These are phyloP conservation scores for Penicillium sp. DNA, from an alignment of 2,329 filamentous ascomycete species.

Conservation along the genomic window DNA sequence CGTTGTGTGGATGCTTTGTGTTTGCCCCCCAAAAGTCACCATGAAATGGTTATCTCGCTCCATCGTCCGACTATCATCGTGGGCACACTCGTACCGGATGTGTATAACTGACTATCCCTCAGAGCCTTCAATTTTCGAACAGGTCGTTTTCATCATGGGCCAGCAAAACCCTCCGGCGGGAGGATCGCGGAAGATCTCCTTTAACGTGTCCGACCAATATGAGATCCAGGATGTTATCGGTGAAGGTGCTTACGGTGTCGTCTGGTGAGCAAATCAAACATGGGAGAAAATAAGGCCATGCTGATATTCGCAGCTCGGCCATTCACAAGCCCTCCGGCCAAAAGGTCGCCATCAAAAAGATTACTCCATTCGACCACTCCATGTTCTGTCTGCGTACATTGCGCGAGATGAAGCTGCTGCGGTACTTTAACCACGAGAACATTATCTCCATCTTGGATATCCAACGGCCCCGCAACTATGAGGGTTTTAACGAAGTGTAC, in stretches of 20 bases:
- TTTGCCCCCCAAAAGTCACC: background rate
- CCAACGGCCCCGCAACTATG: conserved; percentile 94
- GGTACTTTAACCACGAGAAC: conserved; percentile 99
- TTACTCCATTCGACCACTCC: conserved; percentile 97
- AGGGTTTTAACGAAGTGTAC: conserved; percentile 96
- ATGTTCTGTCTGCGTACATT: conserved; percentile 97
- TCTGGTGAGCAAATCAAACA: conserved; percentile 67
- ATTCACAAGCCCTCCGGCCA: conserved; percentile 97
- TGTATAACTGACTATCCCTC: conserved; percentile 11
- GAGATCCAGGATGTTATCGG: conserved; percentile 99
- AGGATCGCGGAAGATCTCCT: conserved; percentile 87
- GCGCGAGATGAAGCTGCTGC: conserved; percentile 97
- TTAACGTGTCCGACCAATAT: conserved; percentile 99
- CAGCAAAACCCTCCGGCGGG: conserved; percentile 48
- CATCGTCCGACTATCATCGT: background rate
- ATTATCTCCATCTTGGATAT: conserved; percentile 99
- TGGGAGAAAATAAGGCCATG: background rate
- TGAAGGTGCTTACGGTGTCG: conserved; percentile 96
- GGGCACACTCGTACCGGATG: background rate
- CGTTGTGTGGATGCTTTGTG: background rate
- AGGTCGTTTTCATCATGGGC: conserved; percentile 33
- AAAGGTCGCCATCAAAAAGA: conserved; percentile 99
- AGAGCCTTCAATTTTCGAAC: conserved; percentile 1
- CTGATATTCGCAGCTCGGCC: conserved; percentile 65
- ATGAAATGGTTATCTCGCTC: conserved; percentile 9